Evolutionary conservation across 352 stramenopile species (phyloP).

Genomic region (Poterioochromonas sp.): DNA sequence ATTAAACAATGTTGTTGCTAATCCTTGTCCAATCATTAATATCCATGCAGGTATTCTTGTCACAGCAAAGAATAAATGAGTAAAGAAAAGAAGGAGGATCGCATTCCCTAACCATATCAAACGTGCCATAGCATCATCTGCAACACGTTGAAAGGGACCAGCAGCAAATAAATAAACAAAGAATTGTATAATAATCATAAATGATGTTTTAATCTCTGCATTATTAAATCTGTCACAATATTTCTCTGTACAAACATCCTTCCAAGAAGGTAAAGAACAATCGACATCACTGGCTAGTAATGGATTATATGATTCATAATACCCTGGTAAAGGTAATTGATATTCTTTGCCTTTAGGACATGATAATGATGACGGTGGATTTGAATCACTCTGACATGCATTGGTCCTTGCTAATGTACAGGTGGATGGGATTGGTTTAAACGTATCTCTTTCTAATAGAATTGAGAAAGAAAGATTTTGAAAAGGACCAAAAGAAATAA

Average conservation of each 20-base stretch:
- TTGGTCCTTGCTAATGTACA: conserved; percentile 38
- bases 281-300: conserved; percentile 40
- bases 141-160: conserved; percentile 70
- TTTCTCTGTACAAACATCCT: conserved; percentile 41
- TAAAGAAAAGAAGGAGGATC: conserved; percentile 58
- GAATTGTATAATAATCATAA: conserved; percentile 79
- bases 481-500: conserved; percentile 72
- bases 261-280: conserved; percentile 44
- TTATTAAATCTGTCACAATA: conserved; percentile 57
- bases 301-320: neutral
- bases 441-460: conserved; percentile 73
- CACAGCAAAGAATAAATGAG: conserved; percentile 69
- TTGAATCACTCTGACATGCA: conserved; percentile 30
- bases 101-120: conserved; percentile 64
- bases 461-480: conserved; percentile 81
- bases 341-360: neutral
- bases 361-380: neutral
- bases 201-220: conserved; percentile 57
- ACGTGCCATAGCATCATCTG: conserved; percentile 70
- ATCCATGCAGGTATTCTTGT: conserved; percentile 58
- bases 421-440: conserved; percentile 27
- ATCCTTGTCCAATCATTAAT: conserved; percentile 72
- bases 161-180: conserved; percentile 73
- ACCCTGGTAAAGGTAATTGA: conserved; percentile 15
- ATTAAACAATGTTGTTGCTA: conserved; percentile 79